Evolutionary conservation across 345 rosid species (phyloP), one percentile per base, ranked within the genome.

Genomic region (Euclidium syriacum): DNA sequence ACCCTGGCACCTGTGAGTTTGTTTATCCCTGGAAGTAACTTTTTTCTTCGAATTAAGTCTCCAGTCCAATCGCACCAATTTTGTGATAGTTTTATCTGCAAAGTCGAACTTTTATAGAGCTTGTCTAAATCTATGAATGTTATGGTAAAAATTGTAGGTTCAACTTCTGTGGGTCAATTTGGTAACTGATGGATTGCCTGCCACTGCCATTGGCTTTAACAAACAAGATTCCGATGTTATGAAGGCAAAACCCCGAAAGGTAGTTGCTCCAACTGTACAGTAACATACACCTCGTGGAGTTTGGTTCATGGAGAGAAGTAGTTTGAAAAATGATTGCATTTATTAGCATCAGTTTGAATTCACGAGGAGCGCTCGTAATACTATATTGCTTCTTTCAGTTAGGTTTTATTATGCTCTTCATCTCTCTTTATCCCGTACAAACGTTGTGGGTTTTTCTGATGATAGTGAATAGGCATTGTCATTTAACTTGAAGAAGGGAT

Each of bases 101-200:
- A 34, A 24, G 64, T 70, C 65, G 23, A n/a, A 55, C 46, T 62
- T 26, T 27, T 16, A 8, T 15, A 5, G 36, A 10, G 33, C 39
- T 24, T 33, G 7, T 60, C 26, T 64, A 16, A 20, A 33, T 44
- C 43, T 56, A 6, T 52, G 9, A 48, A 17, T 58, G 2, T 38
- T 38, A 30, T 48, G 41, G 52, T 50, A 38, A 67, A 61, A 27
- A 57, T 52, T 78, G 47, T 77, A 94, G 97, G 99, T 94, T 78
- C 99, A 94, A 75, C 84, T 94, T 67, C 77, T 94, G 33, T 94
- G 99, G 99, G 99, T 94, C 74, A 94, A 94, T 79, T 78, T 94
- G 80, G 99, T 94, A 25, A 94, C 97, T 14, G 99, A 94, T 82
- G 99, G 99, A 49, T 75, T 94, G 80, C 99, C 99, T 72, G 99